phyloP scores from a whole-genome alignment of 768 basidiomycete species.

The Tremella yokohamensis region DNA sequence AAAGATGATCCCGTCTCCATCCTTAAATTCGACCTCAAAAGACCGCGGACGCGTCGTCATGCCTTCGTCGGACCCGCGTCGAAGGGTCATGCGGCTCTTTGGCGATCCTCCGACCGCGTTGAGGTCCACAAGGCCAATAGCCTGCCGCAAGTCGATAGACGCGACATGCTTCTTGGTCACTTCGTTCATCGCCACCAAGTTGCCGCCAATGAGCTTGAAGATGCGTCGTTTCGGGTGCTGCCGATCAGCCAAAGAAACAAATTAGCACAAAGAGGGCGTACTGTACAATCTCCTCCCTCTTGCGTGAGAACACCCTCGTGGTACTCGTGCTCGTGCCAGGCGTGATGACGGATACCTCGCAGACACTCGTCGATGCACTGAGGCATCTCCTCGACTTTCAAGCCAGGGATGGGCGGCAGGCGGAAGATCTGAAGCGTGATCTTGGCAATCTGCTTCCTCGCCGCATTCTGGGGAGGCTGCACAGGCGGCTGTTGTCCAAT shows the following conservation, averaged over 20 bases:
- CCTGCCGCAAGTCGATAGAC: slow-evolving; percentile 86
- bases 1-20: slow-evolving; percentile 75
- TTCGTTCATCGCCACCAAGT: slow-evolving; percentile 76
- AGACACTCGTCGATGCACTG: slow-evolving; percentile 90
- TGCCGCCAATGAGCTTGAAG: slow-evolving; percentile 58
- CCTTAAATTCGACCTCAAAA: slow-evolving; percentile 68
- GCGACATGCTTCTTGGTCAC: slow-evolving; percentile 84
- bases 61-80: slow-evolving; percentile 30
- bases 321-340: slow-evolving; percentile 91
- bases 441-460: slow-evolving; percentile 74
- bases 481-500: not conserved
- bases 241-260: not conserved
- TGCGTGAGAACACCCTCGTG: slow-evolving; percentile 91
- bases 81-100: slow-evolving; percentile 20
- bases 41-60: slow-evolving; percentile 56
- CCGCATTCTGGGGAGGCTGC: slow-evolving; percentile 6
- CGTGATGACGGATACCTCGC: slow-evolving; percentile 78
- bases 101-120: slow-evolving; percentile 50
- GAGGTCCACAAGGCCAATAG: slow-evolving; percentile 70
- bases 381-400: slow-evolving; percentile 72
- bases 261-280: slow-evolving; percentile 54
- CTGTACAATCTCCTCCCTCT: slow-evolving; percentile 84
- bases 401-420: slow-evolving; percentile 80
- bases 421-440: slow-evolving; percentile 86
- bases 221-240: slow-evolving; percentile 65